phyloP scores from a whole-genome alignment of 2,329 filamentous ascomycete genomes.

The Epichloe baconii region DNA sequence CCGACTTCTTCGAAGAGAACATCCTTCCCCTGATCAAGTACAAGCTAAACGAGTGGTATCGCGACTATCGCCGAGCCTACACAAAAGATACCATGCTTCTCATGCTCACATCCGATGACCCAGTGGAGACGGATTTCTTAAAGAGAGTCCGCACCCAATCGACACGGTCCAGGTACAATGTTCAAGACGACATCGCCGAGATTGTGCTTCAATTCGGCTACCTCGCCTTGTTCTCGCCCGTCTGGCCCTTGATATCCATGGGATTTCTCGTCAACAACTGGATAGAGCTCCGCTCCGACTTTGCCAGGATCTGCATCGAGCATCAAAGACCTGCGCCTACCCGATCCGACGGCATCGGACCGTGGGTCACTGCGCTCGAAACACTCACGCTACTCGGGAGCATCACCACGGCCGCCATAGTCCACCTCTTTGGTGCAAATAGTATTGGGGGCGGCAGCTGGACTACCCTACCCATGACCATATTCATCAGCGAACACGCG shows the following conservation, averaged over 20 bases:
- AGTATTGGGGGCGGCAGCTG: conserved; percentile 42
- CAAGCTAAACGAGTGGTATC: conserved; percentile 33
- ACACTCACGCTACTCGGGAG: conserved; percentile 62
- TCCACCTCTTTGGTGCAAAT: conserved; percentile 56
- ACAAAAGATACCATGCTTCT: conserved; percentile 31
- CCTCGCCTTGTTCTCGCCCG: conserved; percentile 57
- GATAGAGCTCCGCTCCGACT: conserved; percentile 64
- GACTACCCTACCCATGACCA: conserved; percentile 53
- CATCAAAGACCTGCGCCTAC: conserved; percentile 58
- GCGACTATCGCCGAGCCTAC: conserved; percentile 22
- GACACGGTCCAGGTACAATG: conserved; percentile 55
- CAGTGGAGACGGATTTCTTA: conserved; percentile 52
- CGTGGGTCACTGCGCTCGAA: conserved; percentile 55
- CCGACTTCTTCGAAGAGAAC: conserved; percentile 60
- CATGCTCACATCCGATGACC: conserved; percentile 38
- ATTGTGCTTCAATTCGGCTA: conserved; percentile 66
- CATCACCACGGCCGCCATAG: conserved; percentile 57
- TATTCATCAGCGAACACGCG: conserved; percentile 62
- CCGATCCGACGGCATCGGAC: conserved; percentile 60
- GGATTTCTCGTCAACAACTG: conserved; percentile 67
- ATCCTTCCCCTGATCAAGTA: conserved; percentile 57
- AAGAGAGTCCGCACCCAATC: conserved; percentile 52
- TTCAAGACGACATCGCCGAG: conserved; percentile 59
- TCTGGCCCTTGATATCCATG: conserved; percentile 62
- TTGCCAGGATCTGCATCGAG: conserved; percentile 63